These are phyloP conservation scores for Cryphonectria japonica DNA, from an alignment of 2,329 filamentous ascomycete species.

Conservation along the genomic window DNA sequence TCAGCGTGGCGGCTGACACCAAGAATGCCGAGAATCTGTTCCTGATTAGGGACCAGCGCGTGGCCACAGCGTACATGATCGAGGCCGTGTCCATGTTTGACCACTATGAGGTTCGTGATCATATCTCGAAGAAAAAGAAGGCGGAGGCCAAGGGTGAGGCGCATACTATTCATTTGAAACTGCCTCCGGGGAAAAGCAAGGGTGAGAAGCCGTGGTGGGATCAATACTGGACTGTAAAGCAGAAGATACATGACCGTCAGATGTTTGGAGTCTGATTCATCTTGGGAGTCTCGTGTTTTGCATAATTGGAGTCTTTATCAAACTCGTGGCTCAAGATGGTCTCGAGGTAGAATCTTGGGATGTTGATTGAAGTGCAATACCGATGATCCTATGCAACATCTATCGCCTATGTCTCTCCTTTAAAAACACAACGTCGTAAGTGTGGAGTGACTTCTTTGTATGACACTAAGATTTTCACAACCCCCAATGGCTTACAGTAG, in stretches of 20 bases:
- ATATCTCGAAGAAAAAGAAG: constrained; percentile 26
- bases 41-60: constrained; percentile 30
- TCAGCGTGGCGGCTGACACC: constrained; percentile 31
- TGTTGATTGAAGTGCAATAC: not conserved
- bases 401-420: not conserved
- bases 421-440: not conserved
- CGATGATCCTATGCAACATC: not conserved
- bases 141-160: constrained; percentile 28
- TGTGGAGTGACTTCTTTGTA: not conserved
- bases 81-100: constrained; percentile 34
- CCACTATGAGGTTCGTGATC: constrained; percentile 32
- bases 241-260: constrained; percentile 32
- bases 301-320: not conserved
- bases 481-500: not conserved
- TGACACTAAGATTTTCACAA: not conserved
- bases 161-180: constrained; percentile 28
- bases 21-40: constrained; percentile 33
- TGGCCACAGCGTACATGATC: constrained; percentile 33
- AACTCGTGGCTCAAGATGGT: not conserved
- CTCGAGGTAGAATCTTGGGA: not conserved
- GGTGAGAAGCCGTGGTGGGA: constrained; percentile 33
- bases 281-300: not conserved
- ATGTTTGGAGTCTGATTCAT: constrained; percentile 29
- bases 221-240: constrained; percentile 31
- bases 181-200: constrained; percentile 25